Evolutionary conservation across 1,284 basidiomycete genomes (phyloP).

Genomic region (Stereum hirsutum): DNA sequence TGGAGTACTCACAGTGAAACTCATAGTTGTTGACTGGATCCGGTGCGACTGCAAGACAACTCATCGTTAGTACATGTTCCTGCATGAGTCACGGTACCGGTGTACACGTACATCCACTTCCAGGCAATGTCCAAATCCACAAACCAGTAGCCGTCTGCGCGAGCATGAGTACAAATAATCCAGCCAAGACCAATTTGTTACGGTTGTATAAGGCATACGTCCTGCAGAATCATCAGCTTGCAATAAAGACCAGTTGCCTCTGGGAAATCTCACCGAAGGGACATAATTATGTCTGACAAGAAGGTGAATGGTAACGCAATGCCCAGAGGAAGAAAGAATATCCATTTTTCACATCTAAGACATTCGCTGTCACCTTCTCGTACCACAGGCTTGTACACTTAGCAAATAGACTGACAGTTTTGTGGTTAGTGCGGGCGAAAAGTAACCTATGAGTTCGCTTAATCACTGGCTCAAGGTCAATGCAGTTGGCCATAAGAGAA

Average conservation of each 20-base stretch:
- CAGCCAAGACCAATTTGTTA: constrained; percentile 8
- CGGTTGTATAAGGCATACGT: constrained; percentile 14
- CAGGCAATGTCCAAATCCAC: constrained; percentile 10
- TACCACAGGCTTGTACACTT: neutral
- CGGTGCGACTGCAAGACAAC: constrained; percentile 8
- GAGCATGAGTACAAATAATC: constrained; percentile 4
- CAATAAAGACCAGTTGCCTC: neutral
- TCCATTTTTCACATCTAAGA: constrained; percentile 10
- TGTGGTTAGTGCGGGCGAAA: constrained; percentile 11
- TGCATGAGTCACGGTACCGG: neutral
- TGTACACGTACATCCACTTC: constrained; percentile 6
- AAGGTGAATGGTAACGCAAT: constrained; percentile 10
- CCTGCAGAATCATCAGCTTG: constrained; percentile 2
- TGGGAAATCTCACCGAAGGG: constrained; percentile 9
- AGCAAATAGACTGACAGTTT: constrained; percentile 8
- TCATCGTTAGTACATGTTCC: neutral
- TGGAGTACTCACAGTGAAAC: constrained; percentile 9
- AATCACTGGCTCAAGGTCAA: neutral
- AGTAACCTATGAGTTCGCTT: constrained; percentile 6
- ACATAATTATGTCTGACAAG: constrained; percentile 12
- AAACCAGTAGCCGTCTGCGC: constrained; percentile 8
- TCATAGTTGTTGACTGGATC: constrained; percentile 11
- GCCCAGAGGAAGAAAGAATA: constrained; percentile 11
- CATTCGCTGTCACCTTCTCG: neutral
- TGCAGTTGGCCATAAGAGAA: neutral